Conservation (phyloP, 495 filamentous ascomycete genomes). For the Usnea hakonensis region DNA sequence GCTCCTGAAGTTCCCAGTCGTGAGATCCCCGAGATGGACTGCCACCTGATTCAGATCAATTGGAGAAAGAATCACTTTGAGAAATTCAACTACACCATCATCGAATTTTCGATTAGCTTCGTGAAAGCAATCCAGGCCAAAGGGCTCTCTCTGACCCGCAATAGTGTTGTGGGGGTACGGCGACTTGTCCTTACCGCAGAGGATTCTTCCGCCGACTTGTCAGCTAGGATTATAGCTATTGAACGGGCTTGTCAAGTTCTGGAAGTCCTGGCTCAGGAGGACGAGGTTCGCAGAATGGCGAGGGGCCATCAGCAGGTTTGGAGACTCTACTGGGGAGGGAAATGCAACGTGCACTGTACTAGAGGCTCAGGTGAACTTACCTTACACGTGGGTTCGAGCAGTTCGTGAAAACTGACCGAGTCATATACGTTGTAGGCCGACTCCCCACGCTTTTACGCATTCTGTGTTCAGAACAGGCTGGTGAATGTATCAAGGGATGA, state of each 20-base stretch:
- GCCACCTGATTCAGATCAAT: neutral
- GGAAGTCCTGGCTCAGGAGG: too few relatives aligned
- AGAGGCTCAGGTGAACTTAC: neutral
- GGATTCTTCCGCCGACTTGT: too few relatives aligned
- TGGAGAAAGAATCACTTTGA: neutral
- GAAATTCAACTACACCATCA: neutral
- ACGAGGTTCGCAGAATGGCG: too few relatives aligned
- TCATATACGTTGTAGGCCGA: neutral
- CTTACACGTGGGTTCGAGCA: neutral
- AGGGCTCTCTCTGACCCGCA: neutral
- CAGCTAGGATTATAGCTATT: too few relatives aligned
- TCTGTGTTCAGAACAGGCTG: neutral
- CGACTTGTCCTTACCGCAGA: too few relatives aligned
- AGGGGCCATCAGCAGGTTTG: neutral
- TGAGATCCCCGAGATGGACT: neutral
- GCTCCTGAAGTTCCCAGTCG: neutral
- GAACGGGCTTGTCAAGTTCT: too few relatives aligned
- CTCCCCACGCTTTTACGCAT: neutral
- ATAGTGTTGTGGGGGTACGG: neutral
- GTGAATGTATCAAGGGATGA: neutral
- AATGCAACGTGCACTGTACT: neutral
- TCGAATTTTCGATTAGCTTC: neutral
- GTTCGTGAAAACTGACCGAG: neutral
- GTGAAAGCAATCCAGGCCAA: neutral
- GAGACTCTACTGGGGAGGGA: neutral